Percentiles rank a stretch among this genome's conserved stretches.
Evolutionary conservation across 1,284 basidiomycete genomes (phyloP).

Genomic region (Rhodotorula sp.): DNA sequence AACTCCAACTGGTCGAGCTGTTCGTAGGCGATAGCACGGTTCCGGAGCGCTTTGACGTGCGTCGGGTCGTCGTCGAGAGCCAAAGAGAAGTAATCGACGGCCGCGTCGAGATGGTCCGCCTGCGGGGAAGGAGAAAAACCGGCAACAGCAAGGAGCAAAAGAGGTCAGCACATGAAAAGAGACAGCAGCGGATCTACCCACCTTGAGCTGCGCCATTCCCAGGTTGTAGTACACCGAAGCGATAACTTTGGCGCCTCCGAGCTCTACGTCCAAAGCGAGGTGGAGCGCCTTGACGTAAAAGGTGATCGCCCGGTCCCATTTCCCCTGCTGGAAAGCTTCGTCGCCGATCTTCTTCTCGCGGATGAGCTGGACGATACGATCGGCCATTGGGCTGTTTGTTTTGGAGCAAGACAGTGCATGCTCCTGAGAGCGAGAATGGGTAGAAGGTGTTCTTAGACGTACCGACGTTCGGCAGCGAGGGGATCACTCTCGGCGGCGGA

Average conservation of each 20-base stretch:
- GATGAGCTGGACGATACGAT: neutral
- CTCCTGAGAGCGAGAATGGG: no score
- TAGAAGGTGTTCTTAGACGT: no score
- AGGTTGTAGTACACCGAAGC: neutral
- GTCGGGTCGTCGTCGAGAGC: neutral
- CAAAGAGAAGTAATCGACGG: neutral
- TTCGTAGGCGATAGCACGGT: neutral
- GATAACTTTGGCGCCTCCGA: neutral
- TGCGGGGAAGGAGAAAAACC: no score
- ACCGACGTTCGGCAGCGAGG: no score
- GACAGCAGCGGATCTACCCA: neutral
- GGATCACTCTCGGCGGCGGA: no score
- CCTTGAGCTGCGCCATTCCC: slow-evolving; percentile 1
- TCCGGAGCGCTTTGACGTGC: neutral
- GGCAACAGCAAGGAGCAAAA: no score
- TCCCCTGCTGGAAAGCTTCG: neutral
- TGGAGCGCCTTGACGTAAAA: neutral
- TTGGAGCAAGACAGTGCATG: neutral
- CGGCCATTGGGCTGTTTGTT: neutral
- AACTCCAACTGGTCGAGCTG: neutral
- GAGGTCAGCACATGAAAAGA: no score
- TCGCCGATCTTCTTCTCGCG: neutral
- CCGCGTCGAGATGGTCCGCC: neutral
- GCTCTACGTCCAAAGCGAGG: neutral
- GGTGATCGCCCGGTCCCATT: neutral